Conservation (phyloP, 2,329 filamentous ascomycete genomes). For the Curvularia eragrostidis region DNA sequence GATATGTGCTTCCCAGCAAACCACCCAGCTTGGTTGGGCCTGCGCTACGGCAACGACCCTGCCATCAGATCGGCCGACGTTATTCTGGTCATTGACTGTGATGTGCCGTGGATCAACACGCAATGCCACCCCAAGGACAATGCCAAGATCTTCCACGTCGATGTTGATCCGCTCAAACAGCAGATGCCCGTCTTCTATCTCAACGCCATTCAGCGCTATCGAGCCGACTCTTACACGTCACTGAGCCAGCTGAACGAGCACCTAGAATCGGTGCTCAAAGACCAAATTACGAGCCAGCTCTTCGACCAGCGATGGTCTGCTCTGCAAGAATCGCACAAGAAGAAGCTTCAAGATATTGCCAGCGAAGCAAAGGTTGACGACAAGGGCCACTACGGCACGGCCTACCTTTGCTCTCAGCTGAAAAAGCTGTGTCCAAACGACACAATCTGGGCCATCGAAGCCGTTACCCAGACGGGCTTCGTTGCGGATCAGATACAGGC, state of each 20-base stretch:
- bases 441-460: slow-evolving; percentile 78
- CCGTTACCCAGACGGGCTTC: slow-evolving; percentile 73
- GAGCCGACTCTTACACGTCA: slow-evolving; percentile 60
- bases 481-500: slow-evolving; percentile 75
- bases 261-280: slow-evolving; percentile 55
- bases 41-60: slow-evolving; percentile 77
- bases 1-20: slow-evolving; percentile 76
- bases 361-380: slow-evolving; percentile 63
- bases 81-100: slow-evolving; percentile 85
- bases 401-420: slow-evolving; percentile 63
- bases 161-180: slow-evolving; percentile 71
- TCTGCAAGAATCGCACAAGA: slow-evolving; percentile 64
- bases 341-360: slow-evolving; percentile 67
- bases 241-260: slow-evolving; percentile 73
- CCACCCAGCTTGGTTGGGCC: slow-evolving; percentile 65
- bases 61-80: slow-evolving; percentile 78
- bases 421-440: slow-evolving; percentile 65
- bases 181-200: slow-evolving; percentile 67
- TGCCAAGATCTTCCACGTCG: slow-evolving; percentile 69
- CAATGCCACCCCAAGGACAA: slow-evolving; percentile 65
- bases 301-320: slow-evolving; percentile 59
- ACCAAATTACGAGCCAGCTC: slow-evolving; percentile 50
- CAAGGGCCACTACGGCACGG: slow-evolving; percentile 68
- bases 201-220: slow-evolving; percentile 59
- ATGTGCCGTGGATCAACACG: slow-evolving; percentile 93